phyloP scores from a whole-genome alignment of 768 basidiomycete species.

The Wakefieldia striispora region DNA sequence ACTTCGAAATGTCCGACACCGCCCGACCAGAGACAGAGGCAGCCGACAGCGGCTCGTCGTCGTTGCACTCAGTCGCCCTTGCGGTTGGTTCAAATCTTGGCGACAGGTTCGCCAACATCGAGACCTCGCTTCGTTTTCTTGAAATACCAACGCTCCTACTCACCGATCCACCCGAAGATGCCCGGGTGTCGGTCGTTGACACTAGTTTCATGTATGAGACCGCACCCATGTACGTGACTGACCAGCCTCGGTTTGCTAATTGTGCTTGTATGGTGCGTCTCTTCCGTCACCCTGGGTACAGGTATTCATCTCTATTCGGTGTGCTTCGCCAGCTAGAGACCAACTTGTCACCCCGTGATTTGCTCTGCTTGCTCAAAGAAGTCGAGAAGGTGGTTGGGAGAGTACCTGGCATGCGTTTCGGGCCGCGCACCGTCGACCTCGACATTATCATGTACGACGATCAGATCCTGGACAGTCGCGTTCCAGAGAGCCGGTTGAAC shows the following conservation, averaged over 20 bases:
- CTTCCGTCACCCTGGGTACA: not conserved
- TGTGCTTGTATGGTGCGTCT: conserved; percentile 82
- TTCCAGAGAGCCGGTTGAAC: conserved; percentile 44
- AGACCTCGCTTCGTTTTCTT: conserved; percentile 68
- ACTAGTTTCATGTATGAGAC: conserved; percentile 94
- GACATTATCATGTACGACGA: conserved; percentile 81
- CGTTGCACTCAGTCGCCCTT: conserved; percentile 50
- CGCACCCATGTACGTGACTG: conserved; percentile 91
- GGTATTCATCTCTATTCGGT: not conserved
- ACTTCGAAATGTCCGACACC: too few species aligned
- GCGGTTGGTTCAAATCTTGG: conserved; percentile 91
- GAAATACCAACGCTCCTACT: conserved; percentile 45
- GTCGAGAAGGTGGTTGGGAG: conserved; percentile 79
- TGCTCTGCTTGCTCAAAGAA: conserved; percentile 65
- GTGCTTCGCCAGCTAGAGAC: conserved; percentile 82
- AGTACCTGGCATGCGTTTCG: conserved; percentile 73
- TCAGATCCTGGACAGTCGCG: conserved; percentile 55
- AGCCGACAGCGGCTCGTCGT: too few species aligned
- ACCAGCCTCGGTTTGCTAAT: conserved; percentile 88
- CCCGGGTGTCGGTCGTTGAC: conserved; percentile 49
- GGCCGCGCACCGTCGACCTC: conserved; percentile 87
- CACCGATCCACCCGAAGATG: conserved; percentile 17
- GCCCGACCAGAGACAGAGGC: not conserved
- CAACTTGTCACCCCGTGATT: conserved; percentile 51
- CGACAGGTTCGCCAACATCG: conserved; percentile 81